A percentile compares a stretch with the other conserved stretches of the same genome.
Conservation (phyloP, 495 filamentous ascomycete genomes). For the Ramalina intermedia region DNA sequence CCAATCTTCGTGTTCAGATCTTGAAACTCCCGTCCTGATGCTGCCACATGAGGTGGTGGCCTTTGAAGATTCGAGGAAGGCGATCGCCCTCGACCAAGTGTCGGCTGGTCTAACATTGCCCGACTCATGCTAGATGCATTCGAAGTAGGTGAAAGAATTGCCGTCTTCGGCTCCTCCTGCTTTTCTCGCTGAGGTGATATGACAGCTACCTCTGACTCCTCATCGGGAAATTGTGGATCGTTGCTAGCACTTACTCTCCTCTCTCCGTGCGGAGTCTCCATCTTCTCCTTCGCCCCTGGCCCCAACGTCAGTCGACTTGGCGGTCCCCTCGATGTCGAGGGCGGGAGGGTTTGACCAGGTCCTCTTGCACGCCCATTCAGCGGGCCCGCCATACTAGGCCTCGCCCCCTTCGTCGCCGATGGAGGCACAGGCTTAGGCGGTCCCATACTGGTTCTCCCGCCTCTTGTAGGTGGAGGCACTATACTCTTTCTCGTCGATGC, state of each 20-base stretch:
- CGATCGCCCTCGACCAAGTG: constrained; percentile 11
- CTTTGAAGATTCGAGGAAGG: constrained; percentile 5
- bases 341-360: constrained; percentile 18
- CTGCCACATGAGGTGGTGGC: constrained; percentile 14
- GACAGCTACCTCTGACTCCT: constrained; percentile 2
- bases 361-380: constrained; percentile 23
- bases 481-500: constrained; percentile 29
- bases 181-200: constrained; percentile 4
- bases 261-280: constrained; percentile 9
- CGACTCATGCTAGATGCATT: constrained; percentile 5
- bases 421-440: constrained; percentile 34
- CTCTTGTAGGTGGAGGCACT: constrained; percentile 34
- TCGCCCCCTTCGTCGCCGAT: constrained; percentile 20
- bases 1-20: constrained; percentile 66
- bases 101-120: constrained; percentile 2
- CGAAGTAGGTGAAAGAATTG: constrained; percentile 2
- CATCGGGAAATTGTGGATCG: constrained; percentile 11
- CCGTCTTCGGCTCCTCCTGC: not conserved
- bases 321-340: constrained; percentile 13
- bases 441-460: constrained; percentile 52
- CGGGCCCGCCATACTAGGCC: constrained; percentile 27
- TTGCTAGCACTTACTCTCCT: constrained; percentile 23
- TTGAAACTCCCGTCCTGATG: constrained; percentile 52
- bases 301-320: constrained; percentile 29
- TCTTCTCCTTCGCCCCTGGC: constrained; percentile 10